Evolutionary conservation across 129 eudicot species (phyloP).

Genomic region (Flaveria linearis): DNA sequence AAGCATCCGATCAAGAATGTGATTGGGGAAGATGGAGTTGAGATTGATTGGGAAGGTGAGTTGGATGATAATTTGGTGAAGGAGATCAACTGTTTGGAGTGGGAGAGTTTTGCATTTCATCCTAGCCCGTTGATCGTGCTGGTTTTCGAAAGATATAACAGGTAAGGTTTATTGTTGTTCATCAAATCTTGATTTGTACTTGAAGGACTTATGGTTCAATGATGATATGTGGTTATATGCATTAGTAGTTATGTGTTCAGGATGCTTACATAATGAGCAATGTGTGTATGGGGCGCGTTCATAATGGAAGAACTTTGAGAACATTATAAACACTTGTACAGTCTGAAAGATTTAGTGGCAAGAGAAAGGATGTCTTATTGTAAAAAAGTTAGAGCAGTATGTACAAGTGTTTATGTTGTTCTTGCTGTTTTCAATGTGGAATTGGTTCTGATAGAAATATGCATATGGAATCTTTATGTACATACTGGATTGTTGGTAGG

Average conservation of each 20-base stretch:
- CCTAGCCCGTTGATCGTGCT: slow-evolving; percentile 92
- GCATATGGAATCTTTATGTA: background rate
- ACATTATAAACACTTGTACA: background rate
- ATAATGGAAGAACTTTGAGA: background rate
- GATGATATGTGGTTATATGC: too few relatives aligned
- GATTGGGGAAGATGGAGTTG: slow-evolving; percentile 79
- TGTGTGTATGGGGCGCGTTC: too few relatives aligned
- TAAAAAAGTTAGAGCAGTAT: too few relatives aligned
- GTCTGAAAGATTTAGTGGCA: too few relatives aligned
- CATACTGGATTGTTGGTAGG: background rate
- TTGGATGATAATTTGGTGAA: slow-evolving; percentile 79
- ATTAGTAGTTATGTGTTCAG: too few relatives aligned
- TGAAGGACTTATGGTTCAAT: background rate
- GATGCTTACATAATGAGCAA: too few relatives aligned
- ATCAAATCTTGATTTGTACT: background rate
- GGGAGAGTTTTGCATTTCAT: slow-evolving; percentile 96
- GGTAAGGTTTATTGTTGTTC: slow-evolving; percentile 33
- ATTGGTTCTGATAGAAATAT: background rate
- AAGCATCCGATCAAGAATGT: slow-evolving; percentile 80
- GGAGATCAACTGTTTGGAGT: slow-evolving; percentile 89
- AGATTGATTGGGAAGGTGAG: slow-evolving; percentile 99
- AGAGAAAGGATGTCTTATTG: too few relatives aligned
- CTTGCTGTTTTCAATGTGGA: background rate
- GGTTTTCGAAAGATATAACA: slow-evolving; percentile 88
- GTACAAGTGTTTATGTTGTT: background rate